A percentile compares a stretch with the other conserved stretches of the same genome.
Conservation (phyloP, 495 filamentous ascomycete genomes). For the Podospora bellae-mahoneyi region DNA sequence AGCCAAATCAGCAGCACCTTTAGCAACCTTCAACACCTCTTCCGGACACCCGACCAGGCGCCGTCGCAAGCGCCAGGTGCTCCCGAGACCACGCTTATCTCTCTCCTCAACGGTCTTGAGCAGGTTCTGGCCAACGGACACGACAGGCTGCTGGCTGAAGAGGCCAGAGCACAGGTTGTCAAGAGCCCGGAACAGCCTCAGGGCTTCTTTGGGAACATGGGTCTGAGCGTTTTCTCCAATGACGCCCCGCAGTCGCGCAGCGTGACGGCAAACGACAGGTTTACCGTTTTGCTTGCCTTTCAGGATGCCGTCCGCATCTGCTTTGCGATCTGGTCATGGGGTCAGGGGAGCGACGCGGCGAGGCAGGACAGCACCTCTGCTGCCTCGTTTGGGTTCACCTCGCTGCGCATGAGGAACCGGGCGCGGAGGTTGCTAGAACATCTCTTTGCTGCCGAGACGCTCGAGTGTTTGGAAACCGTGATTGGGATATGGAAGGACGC, state of each 20-base stretch:
- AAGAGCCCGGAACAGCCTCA: slow-evolving; percentile 84
- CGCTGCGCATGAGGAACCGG: slow-evolving; percentile 82
- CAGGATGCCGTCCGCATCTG: slow-evolving; percentile 91
- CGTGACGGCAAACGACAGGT: slow-evolving; percentile 81
- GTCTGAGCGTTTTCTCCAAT: slow-evolving; percentile 82
- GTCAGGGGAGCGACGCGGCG: slow-evolving; percentile 54
- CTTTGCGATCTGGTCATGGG: slow-evolving; percentile 95
- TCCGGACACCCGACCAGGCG: slow-evolving; percentile 41
- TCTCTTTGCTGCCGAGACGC: slow-evolving; percentile 86
- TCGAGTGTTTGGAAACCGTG: slow-evolving; percentile 90
- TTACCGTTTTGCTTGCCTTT: slow-evolving; percentile 94
- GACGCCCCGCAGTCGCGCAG: slow-evolving; percentile 72
- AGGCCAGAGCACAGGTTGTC: slow-evolving; percentile 59
- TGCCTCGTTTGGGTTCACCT: slow-evolving; percentile 86
- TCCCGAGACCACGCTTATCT: slow-evolving; percentile 68
- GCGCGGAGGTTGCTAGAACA: slow-evolving; percentile 86
- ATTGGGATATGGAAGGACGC: slow-evolving; percentile 71
- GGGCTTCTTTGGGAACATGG: slow-evolving; percentile 96
- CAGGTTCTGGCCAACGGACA: slow-evolving; percentile 84
- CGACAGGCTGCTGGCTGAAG: slow-evolving; percentile 73
- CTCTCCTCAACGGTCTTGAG: slow-evolving; percentile 83
- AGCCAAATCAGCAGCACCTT: slow-evolving; percentile 69
- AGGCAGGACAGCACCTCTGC: slow-evolving; percentile 64
- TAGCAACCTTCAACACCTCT: slow-evolving; percentile 55
- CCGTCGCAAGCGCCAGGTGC: slow-evolving; percentile 32